phyloP scores from a whole-genome alignment of 805 yeast species.

The Saccharomycopsis sp. region DNA sequence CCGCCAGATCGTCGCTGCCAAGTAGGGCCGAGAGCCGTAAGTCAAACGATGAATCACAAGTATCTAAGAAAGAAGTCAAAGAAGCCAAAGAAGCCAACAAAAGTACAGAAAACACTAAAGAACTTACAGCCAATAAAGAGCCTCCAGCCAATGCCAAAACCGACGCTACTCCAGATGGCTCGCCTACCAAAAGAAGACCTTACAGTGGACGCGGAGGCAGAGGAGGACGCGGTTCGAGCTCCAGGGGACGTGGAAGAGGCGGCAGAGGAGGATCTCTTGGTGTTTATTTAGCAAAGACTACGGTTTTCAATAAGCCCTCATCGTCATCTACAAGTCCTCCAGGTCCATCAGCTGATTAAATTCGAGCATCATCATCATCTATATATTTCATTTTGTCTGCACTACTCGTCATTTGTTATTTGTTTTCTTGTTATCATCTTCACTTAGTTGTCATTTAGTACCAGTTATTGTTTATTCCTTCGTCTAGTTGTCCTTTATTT shows the following conservation, averaged over 20 bases:
- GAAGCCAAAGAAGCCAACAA: not conserved
- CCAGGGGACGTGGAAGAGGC: slow-evolving; percentile 1
- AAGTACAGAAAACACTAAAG: not conserved
- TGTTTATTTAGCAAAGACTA: slow-evolving; percentile 5
- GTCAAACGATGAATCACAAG: not conserved
- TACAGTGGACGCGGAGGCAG: slow-evolving; percentile 2
- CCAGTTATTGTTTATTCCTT: no score
- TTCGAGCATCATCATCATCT: no score
- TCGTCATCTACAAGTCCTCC: not conserved
- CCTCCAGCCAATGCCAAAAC: not conserved
- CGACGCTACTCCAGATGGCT: not conserved
- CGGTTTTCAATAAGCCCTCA: slow-evolving; percentile 4
- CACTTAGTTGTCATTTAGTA: no score
- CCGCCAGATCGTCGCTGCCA: no score
- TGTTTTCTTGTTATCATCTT: no score
- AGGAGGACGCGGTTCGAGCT: slow-evolving; percentile 9
- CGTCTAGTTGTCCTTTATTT: no score
- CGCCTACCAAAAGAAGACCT: not conserved
- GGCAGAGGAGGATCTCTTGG: slow-evolving; percentile 2
- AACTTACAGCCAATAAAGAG: not conserved
- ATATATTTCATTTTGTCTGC: no score
- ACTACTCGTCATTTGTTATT: no score
- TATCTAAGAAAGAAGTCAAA: not conserved
- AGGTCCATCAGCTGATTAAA: no score
- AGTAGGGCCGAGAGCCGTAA: no score